These are phyloP conservation scores for Umbilicus rupestris DNA, from an alignment of 164 flowering plant genomes.

Conservation along the genomic window DNA sequence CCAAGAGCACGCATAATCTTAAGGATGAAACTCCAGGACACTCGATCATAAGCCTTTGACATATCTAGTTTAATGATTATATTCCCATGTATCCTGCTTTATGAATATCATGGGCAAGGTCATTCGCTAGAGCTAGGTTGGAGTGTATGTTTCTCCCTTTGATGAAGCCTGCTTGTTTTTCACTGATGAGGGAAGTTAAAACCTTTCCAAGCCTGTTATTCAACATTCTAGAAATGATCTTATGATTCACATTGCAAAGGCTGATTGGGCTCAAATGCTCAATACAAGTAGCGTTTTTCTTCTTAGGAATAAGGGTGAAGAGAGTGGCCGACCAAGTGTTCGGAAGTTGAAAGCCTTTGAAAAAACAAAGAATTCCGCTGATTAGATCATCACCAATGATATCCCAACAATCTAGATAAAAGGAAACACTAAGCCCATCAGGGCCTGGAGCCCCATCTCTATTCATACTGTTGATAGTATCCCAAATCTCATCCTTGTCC, in stretches of 20 bases:
- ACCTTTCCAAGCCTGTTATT: not conserved
- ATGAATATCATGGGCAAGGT: not conserved
- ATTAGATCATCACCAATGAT: not conserved
- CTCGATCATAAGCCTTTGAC: not conserved
- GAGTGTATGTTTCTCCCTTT: not conserved
- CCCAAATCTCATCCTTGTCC: not conserved
- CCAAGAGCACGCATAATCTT: too few species aligned
- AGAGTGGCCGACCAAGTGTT: not conserved
- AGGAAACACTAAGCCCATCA: not conserved
- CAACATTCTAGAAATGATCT: not conserved
- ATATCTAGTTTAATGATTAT: not conserved
- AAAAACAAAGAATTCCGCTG: not conserved
- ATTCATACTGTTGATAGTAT: not conserved
- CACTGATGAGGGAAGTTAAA: not conserved
- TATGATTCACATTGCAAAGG: slow-evolving; percentile 1
- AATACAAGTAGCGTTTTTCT: not conserved
- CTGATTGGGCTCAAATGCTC: not conserved
- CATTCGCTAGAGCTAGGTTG: not conserved
- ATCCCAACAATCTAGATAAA: not conserved
- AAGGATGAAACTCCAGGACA: not conserved
- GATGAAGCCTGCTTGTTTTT: not conserved
- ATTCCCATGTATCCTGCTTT: not conserved
- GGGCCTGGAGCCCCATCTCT: not conserved
- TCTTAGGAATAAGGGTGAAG: not conserved
- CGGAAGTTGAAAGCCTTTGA: not conserved